Base-by-base conservation (phyloP, 108 stramenopile genomes). In the Schizochytrium sp. region DNA sequence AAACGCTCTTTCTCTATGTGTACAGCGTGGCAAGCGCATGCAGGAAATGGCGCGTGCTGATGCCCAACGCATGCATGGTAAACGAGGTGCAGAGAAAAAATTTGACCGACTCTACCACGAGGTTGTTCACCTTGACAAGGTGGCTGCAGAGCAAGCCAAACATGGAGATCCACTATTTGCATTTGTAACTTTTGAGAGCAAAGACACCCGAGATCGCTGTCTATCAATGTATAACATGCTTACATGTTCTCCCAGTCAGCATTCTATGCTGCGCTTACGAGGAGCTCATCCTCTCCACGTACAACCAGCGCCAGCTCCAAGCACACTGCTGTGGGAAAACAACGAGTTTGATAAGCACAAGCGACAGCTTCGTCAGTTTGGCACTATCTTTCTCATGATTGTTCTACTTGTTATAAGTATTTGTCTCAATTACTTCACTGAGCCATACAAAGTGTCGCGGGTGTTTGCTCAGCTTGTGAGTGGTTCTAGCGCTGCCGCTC, bases 401-500 rank as follows among this genome's bases (percentile, higher is more conserved):
- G 5, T 83, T 19, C 40, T 83, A n/a, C 73, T 83, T 0, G n/a
- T 83, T 4, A 47, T 83, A 46, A 83, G 49, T 12, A 38, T 83
- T 46, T n/a, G 49, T 15, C 47, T 83, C 73, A 83, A 83, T 83
- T 83, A 83, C 50, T 53, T 83, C n/a, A n/a, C 73, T 4, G 73
- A 83, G 73, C 73, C 73, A 17, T 83, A 38, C 17, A 83, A 83
- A 50, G 19, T 83, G 5, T 83, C 73, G 7, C 46, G 50, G 28
- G 46, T 83, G 0, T 83, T 53, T 19, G 73, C 46, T 4, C 50
- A 47, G 45, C 38, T 83, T 19, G 46, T 50, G 13, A 53, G 49
- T 50, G 50, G 73, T 38, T 47, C 49, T 4, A 83, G 49, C 73
- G 4, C 73, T 4, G 7, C 46, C 28, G 4, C 5, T n/a, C 46